Base-by-base conservation (phyloP, 768 basidiomycete genomes). In the Suillus decipiens region DNA sequence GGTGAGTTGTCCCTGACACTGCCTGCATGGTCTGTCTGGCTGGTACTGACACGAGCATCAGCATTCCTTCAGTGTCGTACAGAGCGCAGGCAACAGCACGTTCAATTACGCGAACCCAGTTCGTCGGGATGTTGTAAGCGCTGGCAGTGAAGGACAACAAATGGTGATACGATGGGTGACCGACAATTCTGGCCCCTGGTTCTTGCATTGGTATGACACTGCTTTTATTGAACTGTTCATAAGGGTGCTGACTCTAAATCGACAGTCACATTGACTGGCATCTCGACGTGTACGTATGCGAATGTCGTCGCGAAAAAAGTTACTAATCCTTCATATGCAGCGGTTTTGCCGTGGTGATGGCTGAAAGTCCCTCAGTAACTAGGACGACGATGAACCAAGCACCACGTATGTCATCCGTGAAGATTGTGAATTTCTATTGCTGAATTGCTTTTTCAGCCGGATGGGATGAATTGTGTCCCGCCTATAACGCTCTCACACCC, bases 61-160 rank as follows among this genome's bases (percentile, higher is more conserved):
- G 79, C 81, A 84, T 63, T 64, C 73, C 8, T 84, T 84, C 65
- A 74, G 76, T 48, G 82, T 84, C 24, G 70, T 83, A 28, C 71
- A 78, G 60, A 79, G 78, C 56, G 80, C 82, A 3, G 48, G 68
- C 37, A 60, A 63, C 1, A 63, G 48, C 7, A 24, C 24, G 1
- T 75, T 73, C 68, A 84, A 84, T 69, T 83, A 79, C 43, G 66
- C 62, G 9, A 86, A 90, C 72, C 89, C 90, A 0, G 79, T 80
- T 54, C 73, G 79, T 63, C 74, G 84, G 47, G 84, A 85, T 62
- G 82, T 81, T 0, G 76, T 83, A 6, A 70, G 63, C 60, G 70
- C 74, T 10, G 72, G 70, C 5, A 41, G 24, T 7, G 7, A 8
- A 15, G 59, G 64, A 1, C 70, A 72, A 39, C 67, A 68, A 19